Evolutionary conservation across 495 filamentous ascomycete genomes (phyloP).

Genomic region (Clohesyomyces aquaticus): DNA sequence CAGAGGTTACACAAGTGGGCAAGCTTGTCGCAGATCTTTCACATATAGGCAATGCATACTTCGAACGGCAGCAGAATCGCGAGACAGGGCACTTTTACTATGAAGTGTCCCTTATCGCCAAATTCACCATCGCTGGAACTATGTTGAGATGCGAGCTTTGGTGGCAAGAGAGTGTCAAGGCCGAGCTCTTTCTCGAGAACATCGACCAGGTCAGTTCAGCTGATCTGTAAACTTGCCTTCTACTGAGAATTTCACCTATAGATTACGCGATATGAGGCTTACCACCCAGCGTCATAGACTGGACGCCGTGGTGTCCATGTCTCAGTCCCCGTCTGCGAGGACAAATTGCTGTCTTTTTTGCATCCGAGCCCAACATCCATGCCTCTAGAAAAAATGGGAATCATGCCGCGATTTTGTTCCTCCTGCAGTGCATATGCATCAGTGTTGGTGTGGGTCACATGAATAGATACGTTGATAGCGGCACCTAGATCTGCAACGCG

Average conservation of each 20-base stretch:
- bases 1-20: background rate
- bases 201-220: background rate
- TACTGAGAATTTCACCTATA: background rate
- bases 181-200: background rate
- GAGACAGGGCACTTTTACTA: background rate
- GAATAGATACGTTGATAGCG: too few relatives aligned
- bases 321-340: background rate
- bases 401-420: too few relatives aligned
- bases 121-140: background rate
- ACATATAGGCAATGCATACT: background rate
- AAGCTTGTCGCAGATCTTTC: background rate
- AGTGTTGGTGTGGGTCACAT: too few relatives aligned
- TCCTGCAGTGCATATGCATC: too few relatives aligned
- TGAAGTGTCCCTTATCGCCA: background rate
- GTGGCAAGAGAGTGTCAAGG: background rate
- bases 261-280: background rate
- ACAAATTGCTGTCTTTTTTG: background rate
- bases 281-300: background rate
- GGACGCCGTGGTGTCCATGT: background rate
- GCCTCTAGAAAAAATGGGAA: background rate
- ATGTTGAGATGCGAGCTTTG: background rate
- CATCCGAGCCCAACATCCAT: background rate
- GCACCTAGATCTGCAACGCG: too few relatives aligned
- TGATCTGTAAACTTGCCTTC: background rate
- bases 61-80: background rate